phyloP scores from a whole-genome alignment of 495 filamentous ascomycete species.

The Talaromyces adpressus region DNA sequence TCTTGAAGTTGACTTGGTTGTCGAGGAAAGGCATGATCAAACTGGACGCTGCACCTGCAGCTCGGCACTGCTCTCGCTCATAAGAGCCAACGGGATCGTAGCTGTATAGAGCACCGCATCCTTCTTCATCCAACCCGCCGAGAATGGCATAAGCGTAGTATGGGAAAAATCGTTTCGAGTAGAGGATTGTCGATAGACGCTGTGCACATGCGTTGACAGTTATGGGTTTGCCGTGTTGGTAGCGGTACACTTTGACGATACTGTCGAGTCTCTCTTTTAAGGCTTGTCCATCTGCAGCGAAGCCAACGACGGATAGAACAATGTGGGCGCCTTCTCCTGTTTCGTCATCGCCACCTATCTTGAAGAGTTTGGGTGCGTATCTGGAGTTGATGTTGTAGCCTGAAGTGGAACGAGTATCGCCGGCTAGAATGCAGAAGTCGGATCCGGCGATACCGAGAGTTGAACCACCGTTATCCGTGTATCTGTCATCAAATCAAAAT shows the following conservation, averaged over 20 bases:
- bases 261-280: constrained; percentile 84
- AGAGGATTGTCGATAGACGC: constrained; percentile 85
- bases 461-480: constrained; percentile 95
- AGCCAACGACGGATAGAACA: constrained; percentile 88
- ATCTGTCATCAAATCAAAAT: constrained; percentile 44
- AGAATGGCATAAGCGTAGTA: constrained; percentile 94
- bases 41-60: constrained; percentile 89
- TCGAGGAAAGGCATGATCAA: constrained; percentile 99
- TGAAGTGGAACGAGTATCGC: constrained; percentile 87
- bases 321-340: constrained; percentile 77
- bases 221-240: constrained; percentile 91
- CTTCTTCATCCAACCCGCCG: constrained; percentile 89
- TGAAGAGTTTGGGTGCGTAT: constrained; percentile 90
- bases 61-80: constrained; percentile 91
- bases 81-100: constrained; percentile 98
- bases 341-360: constrained; percentile 83
- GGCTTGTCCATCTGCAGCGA: constrained; percentile 86
- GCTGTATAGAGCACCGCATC: constrained; percentile 88
- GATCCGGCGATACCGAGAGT: constrained; percentile 91
- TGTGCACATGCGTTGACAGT: constrained; percentile 89
- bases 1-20: constrained; percentile 99
- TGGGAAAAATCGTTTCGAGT: constrained; percentile 96
- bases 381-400: constrained; percentile 99
- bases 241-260: constrained; percentile 94
- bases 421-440: constrained; percentile 91